Conservation (phyloP, 1,284 basidiomycete genomes). For the Earliella scabrosa region DNA sequence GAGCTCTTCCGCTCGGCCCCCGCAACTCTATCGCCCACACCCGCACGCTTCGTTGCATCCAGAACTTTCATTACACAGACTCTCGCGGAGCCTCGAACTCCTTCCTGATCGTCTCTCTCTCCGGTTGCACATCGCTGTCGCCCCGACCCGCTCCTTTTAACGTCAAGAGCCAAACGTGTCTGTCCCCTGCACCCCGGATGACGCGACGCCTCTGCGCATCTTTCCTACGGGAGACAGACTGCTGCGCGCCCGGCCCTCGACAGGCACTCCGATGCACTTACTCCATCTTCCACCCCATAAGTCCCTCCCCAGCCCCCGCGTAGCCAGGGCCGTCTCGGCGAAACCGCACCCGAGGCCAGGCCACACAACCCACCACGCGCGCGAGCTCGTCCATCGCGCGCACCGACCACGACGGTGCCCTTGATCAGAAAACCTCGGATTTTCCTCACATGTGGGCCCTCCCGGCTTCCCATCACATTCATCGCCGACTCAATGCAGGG, state of each 20-base stretch:
- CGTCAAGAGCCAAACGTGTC: constrained; percentile 17
- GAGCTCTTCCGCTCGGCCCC: neutral
- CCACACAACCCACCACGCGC: neutral
- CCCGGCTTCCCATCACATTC: constrained; percentile 7
- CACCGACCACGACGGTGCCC: neutral
- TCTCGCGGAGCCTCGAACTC: constrained; percentile 5
- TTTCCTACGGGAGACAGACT: too few species aligned
- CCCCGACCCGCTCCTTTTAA: constrained; percentile 4
- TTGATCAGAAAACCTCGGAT: constrained; percentile 18
- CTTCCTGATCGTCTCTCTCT: constrained; percentile 18
- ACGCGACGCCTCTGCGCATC: too few species aligned
- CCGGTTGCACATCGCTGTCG: constrained; percentile 7
- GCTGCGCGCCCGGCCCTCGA: neutral
- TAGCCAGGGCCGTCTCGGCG: neutral
- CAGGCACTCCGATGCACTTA: neutral
- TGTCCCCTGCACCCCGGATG: constrained; percentile 2
- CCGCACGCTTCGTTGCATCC: constrained; percentile 9
- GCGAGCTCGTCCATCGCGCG: neutral
- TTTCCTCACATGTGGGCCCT: constrained; percentile 11
- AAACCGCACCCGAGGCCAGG: neutral
- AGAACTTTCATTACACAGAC: constrained; percentile 9
- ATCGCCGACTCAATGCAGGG: constrained; percentile 6
- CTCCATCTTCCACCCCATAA: neutral
- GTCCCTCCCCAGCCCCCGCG: neutral
- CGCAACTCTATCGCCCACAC: constrained; percentile 11